Evolutionary conservation across 2,329 filamentous ascomycete species (phyloP).

Genomic region (Alternaria ventricosa): DNA sequence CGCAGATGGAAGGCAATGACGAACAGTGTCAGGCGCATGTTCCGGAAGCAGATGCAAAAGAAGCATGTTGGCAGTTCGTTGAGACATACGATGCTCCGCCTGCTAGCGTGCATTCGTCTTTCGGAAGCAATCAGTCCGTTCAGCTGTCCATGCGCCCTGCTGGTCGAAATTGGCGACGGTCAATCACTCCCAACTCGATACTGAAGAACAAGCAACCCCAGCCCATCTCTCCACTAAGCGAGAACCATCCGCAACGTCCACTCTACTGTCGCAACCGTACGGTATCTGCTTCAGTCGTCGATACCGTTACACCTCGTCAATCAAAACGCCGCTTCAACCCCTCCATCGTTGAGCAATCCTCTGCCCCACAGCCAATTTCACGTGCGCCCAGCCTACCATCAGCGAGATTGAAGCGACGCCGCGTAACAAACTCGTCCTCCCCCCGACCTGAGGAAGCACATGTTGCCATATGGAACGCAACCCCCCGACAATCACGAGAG

Average conservation of each 20-base stretch:
- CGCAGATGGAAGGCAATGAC: slow-evolving; percentile 40
- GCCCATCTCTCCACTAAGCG: slow-evolving; percentile 47
- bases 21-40: slow-evolving; percentile 53
- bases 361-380: slow-evolving; percentile 34
- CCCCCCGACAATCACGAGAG: slow-evolving; percentile 54
- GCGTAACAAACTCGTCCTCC: slow-evolving; percentile 41
- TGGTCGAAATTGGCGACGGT: slow-evolving; percentile 42
- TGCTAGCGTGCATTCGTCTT: slow-evolving; percentile 54
- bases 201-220: slow-evolving; percentile 38
- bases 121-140: slow-evolving; percentile 45
- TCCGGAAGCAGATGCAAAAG: slow-evolving; percentile 67
- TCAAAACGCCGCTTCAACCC: slow-evolving; percentile 42
- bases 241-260: slow-evolving; percentile 37
- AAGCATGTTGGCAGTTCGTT: slow-evolving; percentile 72
- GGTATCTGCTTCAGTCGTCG: slow-evolving; percentile 37
- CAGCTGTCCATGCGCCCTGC: slow-evolving; percentile 45
- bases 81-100: slow-evolving; percentile 67
- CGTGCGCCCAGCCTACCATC: slow-evolving; percentile 46
- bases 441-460: slow-evolving; percentile 31
- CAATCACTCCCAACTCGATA: slow-evolving; percentile 43
- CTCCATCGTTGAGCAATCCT: slow-evolving; percentile 39
- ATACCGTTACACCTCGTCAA: slow-evolving; percentile 25
- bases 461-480: slow-evolving; percentile 43
- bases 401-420: slow-evolving; percentile 56
- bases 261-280: slow-evolving; percentile 34